phyloP scores from a whole-genome alignment of 108 stramenopile genomes.

The Pseudonitzschia pungens region DNA sequence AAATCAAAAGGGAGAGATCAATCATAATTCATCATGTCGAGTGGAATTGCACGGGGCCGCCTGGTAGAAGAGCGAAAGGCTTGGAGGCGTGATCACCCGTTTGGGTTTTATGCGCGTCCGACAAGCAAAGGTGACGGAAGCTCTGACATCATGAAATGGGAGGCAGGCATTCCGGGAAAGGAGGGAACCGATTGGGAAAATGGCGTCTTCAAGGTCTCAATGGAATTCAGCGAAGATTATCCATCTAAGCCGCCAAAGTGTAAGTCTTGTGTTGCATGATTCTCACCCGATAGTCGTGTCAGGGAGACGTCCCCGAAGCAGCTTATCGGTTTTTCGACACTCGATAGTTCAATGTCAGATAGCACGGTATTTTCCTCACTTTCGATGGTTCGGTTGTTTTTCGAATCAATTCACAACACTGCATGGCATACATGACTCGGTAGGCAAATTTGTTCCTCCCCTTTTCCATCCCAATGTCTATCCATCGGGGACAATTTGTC shows the following conservation, averaged over 20 bases:
- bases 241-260: conserved; percentile 98
- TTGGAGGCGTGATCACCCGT: conserved; percentile 94
- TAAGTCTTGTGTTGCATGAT: conserved; percentile 64
- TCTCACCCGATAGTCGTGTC: not conserved
- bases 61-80: conserved; percentile 91
- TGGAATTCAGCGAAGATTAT: conserved; percentile 97
- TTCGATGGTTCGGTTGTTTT: not conserved
- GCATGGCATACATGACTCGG: not conserved
- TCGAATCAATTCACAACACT: not conserved
- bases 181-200: conserved; percentile 94
- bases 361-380: too few species aligned
- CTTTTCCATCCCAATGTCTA: conserved; percentile 76
- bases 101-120: conserved; percentile 96
- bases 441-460: conserved; percentile 58
- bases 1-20: not conserved
- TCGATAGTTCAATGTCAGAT: too few species aligned
- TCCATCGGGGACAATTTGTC: conserved; percentile 96
- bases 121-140: conserved; percentile 84
- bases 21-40: conserved; percentile 36
- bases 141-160: conserved; percentile 94
- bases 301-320: not conserved
- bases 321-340: too few species aligned
- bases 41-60: conserved; percentile 56
- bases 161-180: conserved; percentile 94
- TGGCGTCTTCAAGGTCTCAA: conserved; percentile 94